Evolutionary conservation across 148 eudicot genomes (phyloP), one percentile per base, ranked within the genome.

Genomic region (Vaccinium corymbosum): DNA sequence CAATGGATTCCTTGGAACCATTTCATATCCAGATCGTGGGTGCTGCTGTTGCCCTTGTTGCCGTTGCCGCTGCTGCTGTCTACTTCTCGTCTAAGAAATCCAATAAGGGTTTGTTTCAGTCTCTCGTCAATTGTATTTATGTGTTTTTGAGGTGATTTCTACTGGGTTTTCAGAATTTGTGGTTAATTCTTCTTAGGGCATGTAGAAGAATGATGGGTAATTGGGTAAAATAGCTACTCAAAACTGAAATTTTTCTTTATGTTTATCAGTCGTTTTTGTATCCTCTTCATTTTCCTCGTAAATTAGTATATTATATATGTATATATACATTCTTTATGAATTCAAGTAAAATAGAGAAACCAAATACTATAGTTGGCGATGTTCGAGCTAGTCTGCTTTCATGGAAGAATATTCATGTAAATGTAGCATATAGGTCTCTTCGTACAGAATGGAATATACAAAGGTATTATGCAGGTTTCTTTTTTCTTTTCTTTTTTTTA

Each of bases 1-100:
- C 62, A 78, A 95, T 95, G 98, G 96, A 91, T 78, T 89, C 91
- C 79, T 64, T 91, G 78, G 87, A 86, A 85, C 46, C 85, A 4
- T 55, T 87, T 38, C 93, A 94, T 85, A 90, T 87, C 86, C 94
- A 92, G 83, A 85, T 93, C 81, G 46, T 93, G 77, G 94, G 91
- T 81, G 86, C 91, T 87, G 94, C 90, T 76, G 93, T 94, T 10
- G 91, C 95, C 27, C 83, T 89, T 83, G 85, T 90, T 76, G 98
- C 91, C 66, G 91, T 92, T 86, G 86, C 89, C 84, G 91, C 88
- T 46, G 89, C 91, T 77, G 92, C 93, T 56, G 88, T 81, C 77
- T 88, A 66, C 72, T 83, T 89, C 15, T 88, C 93, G 75, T 90
- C 90, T 64, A 95, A 92, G 84, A 93, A 92, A 82, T 74, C 92